Percentiles rank a stretch among this genome's conserved stretches.
These are phyloP conservation scores for Cadophora luteo-olivacea DNA, from an alignment of 2,329 filamentous ascomycete species.

Conservation along the genomic window DNA sequence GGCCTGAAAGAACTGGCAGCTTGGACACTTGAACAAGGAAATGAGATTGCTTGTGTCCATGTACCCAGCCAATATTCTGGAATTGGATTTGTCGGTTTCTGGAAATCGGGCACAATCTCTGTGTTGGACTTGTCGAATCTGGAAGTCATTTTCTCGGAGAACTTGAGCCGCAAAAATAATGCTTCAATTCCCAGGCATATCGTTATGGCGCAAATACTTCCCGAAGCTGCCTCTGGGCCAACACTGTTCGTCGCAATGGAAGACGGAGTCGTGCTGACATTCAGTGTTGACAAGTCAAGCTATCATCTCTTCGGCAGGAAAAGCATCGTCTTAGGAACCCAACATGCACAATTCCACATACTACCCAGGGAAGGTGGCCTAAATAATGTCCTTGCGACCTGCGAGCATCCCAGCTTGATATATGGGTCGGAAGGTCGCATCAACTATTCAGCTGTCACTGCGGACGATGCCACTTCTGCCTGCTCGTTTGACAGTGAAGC, in stretches of 20 bases:
- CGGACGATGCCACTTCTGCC: constrained; percentile 81
- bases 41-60: constrained; percentile 87
- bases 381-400: constrained; percentile 88
- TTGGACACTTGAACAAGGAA: constrained; percentile 67
- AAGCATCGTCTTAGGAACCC: constrained; percentile 83
- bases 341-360: constrained; percentile 81
- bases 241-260: constrained; percentile 91
- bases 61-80: constrained; percentile 68
- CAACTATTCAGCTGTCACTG: constrained; percentile 92
- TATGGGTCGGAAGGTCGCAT: constrained; percentile 88
- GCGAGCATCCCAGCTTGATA: constrained; percentile 92
- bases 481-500: constrained; percentile 83
- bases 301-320: constrained; percentile 74
- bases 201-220: constrained; percentile 78
- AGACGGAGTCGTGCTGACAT: constrained; percentile 89
- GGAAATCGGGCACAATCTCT: constrained; percentile 80
- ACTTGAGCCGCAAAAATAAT: constrained; percentile 66
- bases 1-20: constrained; percentile 63
- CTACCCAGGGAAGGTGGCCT: constrained; percentile 72
- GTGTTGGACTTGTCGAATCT: constrained; percentile 74
- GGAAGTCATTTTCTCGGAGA: constrained; percentile 68
- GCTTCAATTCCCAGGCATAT: constrained; percentile 85
- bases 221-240: constrained; percentile 60
- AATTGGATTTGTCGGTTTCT: constrained; percentile 85
- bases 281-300: constrained; percentile 68